These are phyloP conservation scores for Staphylotrichum tortipilum DNA, from an alignment of 495 filamentous ascomycete genomes.

Conservation along the genomic window DNA sequence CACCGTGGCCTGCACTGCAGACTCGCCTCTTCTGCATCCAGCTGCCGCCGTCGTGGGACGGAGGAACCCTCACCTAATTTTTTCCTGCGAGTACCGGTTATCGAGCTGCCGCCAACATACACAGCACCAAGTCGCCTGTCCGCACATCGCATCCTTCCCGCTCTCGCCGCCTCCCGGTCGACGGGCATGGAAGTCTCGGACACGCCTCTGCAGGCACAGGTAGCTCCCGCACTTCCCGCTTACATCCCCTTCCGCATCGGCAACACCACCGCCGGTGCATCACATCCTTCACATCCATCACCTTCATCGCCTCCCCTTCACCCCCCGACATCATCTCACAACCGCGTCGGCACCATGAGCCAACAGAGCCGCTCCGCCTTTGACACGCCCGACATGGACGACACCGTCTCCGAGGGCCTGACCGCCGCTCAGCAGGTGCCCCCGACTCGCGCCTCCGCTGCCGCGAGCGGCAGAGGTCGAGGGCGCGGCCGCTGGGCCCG, in stretches of 20 bases:
- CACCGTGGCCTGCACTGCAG: no score
- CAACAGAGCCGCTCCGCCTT: slow-evolving; percentile 6
- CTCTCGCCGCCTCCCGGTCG: neutral
- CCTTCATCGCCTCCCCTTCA: neutral
- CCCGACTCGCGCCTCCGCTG: slow-evolving; percentile 19
- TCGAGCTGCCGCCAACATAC: no score
- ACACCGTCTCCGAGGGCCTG: slow-evolving; percentile 16
- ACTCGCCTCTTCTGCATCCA: no score
- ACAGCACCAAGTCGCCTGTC: neutral
- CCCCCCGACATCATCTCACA: neutral
- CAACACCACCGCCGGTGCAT: neutral
- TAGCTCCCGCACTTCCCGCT: slow-evolving; percentile 13
- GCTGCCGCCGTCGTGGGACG: no score
- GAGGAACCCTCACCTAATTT: no score
- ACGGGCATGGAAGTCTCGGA: slow-evolving; percentile 24
- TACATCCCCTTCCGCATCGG: slow-evolving; percentile 2
- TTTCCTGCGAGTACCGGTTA: no score
- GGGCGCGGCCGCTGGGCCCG: slow-evolving; percentile 17
- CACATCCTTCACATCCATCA: neutral
- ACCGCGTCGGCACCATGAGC: slow-evolving; percentile 11
- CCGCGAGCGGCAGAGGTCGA: slow-evolving; percentile 22
- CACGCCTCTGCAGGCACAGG: slow-evolving; percentile 17
- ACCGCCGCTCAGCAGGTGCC: slow-evolving; percentile 8
- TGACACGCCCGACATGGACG: slow-evolving; percentile 12
- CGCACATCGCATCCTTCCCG: neutral